A percentile compares a stretch with the other conserved stretches of the same genome.
These are phyloP conservation scores for Drosera capensis DNA, from an alignment of 148 eudicot species.

Conservation along the genomic window DNA sequence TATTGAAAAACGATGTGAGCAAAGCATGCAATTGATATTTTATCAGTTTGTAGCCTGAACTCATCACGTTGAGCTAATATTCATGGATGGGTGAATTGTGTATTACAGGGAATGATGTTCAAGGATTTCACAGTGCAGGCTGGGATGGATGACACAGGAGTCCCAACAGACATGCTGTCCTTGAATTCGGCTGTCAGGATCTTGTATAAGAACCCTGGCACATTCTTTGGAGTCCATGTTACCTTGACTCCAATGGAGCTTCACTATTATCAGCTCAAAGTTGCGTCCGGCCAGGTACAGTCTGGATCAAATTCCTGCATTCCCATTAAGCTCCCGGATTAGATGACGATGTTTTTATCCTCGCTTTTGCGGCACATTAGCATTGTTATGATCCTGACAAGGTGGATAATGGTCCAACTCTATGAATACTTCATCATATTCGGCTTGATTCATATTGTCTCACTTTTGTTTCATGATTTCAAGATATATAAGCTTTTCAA, in stretches of 20 bases:
- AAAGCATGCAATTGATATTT: background rate
- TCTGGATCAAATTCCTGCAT: no score
- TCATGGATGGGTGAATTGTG: background rate
- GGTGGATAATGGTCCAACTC: no score
- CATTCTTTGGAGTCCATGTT: conserved; percentile 83
- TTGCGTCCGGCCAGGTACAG: conserved; percentile 63
- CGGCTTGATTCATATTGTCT: no score
- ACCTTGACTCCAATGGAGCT: conserved; percentile 52
- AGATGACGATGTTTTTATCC: no score
- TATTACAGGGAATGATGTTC: conserved; percentile 48
- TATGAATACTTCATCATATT: no score
- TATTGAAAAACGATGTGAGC: no score
- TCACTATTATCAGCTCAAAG: conserved; percentile 31
- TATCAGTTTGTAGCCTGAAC: background rate
- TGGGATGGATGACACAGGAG: conserved; percentile 62
- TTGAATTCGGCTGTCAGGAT: conserved; percentile 63
- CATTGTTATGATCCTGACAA: no score
- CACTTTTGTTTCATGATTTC: no score
- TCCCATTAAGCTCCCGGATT: no score
- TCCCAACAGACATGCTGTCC: conserved; percentile 51
- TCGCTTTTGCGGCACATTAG: no score
- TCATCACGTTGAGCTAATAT: background rate
- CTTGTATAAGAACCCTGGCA: conserved; percentile 45
- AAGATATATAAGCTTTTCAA: no score
- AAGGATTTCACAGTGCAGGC: conserved; percentile 44